Percentiles rank a stretch among this genome's conserved stretches.
phyloP scores from a whole-genome alignment of 441 rosid genomes.

The Erodium moschatum region DNA sequence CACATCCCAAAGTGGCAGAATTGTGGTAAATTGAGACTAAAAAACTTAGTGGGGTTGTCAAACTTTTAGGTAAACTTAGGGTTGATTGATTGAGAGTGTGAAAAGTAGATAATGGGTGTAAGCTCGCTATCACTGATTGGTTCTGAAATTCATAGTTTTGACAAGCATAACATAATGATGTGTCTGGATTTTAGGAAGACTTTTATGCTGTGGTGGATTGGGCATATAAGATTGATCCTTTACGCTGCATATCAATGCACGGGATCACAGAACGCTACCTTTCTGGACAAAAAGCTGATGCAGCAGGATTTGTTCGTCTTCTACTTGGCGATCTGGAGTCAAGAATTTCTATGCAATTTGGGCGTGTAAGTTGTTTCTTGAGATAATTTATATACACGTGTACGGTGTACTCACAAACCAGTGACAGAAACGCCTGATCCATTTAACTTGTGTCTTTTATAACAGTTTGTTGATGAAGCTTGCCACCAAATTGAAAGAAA shows the following conservation, averaged over 20 bases:
- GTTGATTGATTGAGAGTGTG: too few species aligned
- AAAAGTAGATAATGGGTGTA: not conserved
- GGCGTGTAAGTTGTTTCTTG: slow-evolving; percentile 50
- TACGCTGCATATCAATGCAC: slow-evolving; percentile 98
- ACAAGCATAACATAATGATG: slow-evolving; percentile 19
- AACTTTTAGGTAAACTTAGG: too few species aligned
- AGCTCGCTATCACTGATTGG: slow-evolving; percentile 15
- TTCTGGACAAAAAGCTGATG: slow-evolving; percentile 99
- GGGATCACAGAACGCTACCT: slow-evolving; percentile 95
- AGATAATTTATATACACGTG: not conserved
- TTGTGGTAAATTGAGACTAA: too few species aligned
- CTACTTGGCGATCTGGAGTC: slow-evolving; percentile 94
- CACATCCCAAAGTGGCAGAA: too few species aligned
- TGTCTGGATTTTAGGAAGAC: slow-evolving; percentile 65
- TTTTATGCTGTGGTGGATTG: slow-evolving; percentile 99
- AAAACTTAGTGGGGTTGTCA: too few species aligned
- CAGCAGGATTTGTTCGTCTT: slow-evolving; percentile 97
- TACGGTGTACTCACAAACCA: not conserved
- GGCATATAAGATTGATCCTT: slow-evolving; percentile 98
- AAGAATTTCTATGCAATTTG: slow-evolving; percentile 83
- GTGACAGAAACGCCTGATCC: not conserved
- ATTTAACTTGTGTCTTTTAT: slow-evolving; percentile 18
- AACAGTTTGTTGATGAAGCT: slow-evolving; percentile 97
- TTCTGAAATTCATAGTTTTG: slow-evolving; percentile 16
- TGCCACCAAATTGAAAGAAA: slow-evolving; percentile 97